phyloP scores from a whole-genome alignment of 352 stramenopile species.

The Aphanomyces invadans region DNA sequence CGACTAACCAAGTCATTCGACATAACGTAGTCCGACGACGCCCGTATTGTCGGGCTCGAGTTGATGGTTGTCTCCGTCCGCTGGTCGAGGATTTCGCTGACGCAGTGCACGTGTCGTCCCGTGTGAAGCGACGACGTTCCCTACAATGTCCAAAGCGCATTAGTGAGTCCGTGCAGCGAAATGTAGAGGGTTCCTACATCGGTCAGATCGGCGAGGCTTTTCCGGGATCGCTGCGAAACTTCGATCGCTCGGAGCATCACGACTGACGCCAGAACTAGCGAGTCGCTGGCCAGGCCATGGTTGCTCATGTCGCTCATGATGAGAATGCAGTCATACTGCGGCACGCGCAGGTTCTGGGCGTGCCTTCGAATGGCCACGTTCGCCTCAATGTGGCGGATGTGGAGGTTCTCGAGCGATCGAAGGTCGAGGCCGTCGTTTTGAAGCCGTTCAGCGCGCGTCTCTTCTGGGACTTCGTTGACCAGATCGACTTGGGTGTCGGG shows the following conservation, averaged over 20 bases:
- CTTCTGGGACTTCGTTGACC: conserved; percentile 63
- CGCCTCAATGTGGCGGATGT: conserved; percentile 56
- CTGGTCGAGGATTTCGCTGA: conserved; percentile 16
- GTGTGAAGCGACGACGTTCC: not conserved
- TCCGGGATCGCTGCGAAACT: not conserved
- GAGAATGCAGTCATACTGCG: conserved; percentile 73
- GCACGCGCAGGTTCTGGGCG: conserved; percentile 47
- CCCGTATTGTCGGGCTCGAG: not conserved
- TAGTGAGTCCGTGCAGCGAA: no score
- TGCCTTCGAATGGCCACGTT: conserved; percentile 78
- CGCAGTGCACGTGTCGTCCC: not conserved
- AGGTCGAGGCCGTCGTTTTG: conserved; percentile 51
- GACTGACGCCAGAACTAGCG: conserved; percentile 72
- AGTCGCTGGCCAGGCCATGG: conserved; percentile 84
- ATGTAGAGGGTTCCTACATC: no score
- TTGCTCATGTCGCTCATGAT: conserved; percentile 66
- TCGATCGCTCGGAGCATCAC: conserved; percentile 71
- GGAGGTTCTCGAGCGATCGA: conserved; percentile 42
- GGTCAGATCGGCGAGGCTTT: not conserved
- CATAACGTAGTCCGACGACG: conserved; percentile 9
- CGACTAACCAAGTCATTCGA: conserved; percentile 31
- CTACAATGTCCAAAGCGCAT: not conserved
- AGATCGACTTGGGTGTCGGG: conserved; percentile 66
- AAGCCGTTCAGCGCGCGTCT: conserved; percentile 55
- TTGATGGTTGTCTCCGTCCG: conserved; percentile 22